A percentile compares a stretch with the other conserved stretches of the same genome.
Evolutionary conservation across 129 eudicot genomes (phyloP).

Genomic region (Chrysanthemum lavandulifolium): DNA sequence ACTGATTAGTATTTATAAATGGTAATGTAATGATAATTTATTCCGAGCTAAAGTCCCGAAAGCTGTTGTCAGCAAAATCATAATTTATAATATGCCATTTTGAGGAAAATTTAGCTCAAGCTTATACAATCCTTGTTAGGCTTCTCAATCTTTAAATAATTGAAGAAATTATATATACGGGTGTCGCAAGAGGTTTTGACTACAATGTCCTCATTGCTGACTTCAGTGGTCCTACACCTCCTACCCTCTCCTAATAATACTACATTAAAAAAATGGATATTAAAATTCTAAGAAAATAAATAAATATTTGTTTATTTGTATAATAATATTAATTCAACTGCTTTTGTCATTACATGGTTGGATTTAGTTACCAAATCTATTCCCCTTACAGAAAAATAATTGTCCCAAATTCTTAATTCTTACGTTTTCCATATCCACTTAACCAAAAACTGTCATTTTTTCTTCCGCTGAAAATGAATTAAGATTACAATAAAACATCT

Average conservation of each 20-base stretch:
- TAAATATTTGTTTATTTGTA: not conserved
- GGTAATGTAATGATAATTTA: no score
- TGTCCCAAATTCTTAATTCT: slow-evolving; percentile 12
- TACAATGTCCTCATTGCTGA: slow-evolving; percentile 29
- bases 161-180: not conserved
- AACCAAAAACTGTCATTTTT: no score
- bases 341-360: slow-evolving; percentile 71
- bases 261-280: not conserved
- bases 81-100: no score
- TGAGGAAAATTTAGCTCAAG: no score
- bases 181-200: slow-evolving; percentile 12
- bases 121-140: not conserved
- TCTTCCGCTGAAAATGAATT: no score
- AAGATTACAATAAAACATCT: no score
- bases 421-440: no score
- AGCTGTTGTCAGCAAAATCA: no score
- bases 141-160: no score
- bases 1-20: no score
- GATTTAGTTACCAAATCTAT: slow-evolving; percentile 41
- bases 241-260: slow-evolving; percentile 30
- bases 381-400: slow-evolving; percentile 24
- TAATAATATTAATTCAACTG: slow-evolving; percentile 34
- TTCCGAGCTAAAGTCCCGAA: no score
- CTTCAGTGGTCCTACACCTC: slow-evolving; percentile 32
- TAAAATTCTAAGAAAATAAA: not conserved